These are phyloP conservation scores for Liquidambar formosana DNA, from an alignment of 164 flowering plant genomes.

Conservation along the genomic window DNA sequence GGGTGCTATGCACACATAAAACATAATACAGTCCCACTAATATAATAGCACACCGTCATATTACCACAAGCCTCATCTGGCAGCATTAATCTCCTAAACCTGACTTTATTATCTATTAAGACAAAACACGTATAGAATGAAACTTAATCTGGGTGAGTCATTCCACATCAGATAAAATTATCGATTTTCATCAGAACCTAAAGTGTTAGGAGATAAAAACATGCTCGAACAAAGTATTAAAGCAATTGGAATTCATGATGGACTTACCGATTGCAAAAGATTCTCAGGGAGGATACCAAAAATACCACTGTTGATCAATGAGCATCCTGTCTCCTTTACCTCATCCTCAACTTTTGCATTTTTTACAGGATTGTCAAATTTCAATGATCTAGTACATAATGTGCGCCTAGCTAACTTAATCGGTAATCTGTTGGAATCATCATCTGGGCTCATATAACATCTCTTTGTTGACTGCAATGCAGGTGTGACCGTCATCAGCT, in stretches of 20 bases:
- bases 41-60: no score
- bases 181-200: not conserved
- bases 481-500: slow-evolving; percentile 62
- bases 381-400: slow-evolving; percentile 43
- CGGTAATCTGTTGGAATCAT: slow-evolving; percentile 30
- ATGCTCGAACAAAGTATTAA: not conserved
- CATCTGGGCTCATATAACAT: slow-evolving; percentile 51
- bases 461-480: slow-evolving; percentile 57
- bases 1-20: no score
- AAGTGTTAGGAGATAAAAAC: not conserved
- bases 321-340: slow-evolving; percentile 8
- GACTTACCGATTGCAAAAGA: slow-evolving; percentile 73
- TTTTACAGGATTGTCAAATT: slow-evolving; percentile 62
- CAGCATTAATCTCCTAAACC: no score
- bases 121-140: no score
- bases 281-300: slow-evolving; percentile 52
- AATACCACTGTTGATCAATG: slow-evolving; percentile 35
- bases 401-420: slow-evolving; percentile 53
- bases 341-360: slow-evolving; percentile 17
- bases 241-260: not conserved
- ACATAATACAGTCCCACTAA: no score
- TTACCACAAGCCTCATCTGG: no score
- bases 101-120: no score
- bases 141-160: not conserved
- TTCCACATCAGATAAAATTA: not conserved